Evolutionary conservation across 139 green algal genomes (phyloP).

Genomic region (Chlamydomonas sp.): DNA sequence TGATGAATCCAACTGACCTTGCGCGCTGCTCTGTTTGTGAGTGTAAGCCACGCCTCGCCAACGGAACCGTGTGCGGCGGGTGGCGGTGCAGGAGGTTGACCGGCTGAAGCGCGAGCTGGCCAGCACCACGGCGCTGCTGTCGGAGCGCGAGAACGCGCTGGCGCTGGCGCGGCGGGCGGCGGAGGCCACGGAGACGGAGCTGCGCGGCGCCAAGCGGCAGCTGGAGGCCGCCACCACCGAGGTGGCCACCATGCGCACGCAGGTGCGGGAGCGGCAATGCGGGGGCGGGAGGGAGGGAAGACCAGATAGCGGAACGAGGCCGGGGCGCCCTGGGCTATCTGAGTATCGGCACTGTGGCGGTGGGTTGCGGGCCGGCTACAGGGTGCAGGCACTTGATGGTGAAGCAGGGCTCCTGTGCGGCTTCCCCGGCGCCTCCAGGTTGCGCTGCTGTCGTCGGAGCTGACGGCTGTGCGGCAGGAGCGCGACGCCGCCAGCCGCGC

Average conservation of each 20-base stretch:
- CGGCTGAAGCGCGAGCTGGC: slow-evolving; percentile 14
- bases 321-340: too few relatives aligned
- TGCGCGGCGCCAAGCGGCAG: slow-evolving; percentile 11
- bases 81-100: slow-evolving; percentile 2
- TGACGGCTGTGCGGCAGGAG: slow-evolving; percentile 21
- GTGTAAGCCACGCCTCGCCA: not conserved
- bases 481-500: slow-evolving; percentile 13
- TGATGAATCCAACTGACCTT: too few relatives aligned
- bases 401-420: not conserved
- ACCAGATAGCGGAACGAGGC: too few relatives aligned
- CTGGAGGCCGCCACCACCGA: slow-evolving; percentile 6
- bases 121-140: not conserved
- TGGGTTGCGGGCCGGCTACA: too few relatives aligned
- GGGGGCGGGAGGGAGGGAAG: not conserved
- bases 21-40: too few relatives aligned
- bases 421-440: not conserved
- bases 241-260: slow-evolving; percentile 17
- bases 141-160: slow-evolving; percentile 12
- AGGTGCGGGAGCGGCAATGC: not conserved
- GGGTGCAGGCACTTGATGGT: too few relatives aligned
- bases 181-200: slow-evolving; percentile 27
- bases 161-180: slow-evolving; percentile 4
- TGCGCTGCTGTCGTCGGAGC: not conserved
- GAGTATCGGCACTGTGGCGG: too few relatives aligned
- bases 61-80: not conserved